Evolutionary conservation across 1,284 basidiomycete species (phyloP), one percentile per base, ranked within the genome.

Genomic region (Malassezia restricta): DNA sequence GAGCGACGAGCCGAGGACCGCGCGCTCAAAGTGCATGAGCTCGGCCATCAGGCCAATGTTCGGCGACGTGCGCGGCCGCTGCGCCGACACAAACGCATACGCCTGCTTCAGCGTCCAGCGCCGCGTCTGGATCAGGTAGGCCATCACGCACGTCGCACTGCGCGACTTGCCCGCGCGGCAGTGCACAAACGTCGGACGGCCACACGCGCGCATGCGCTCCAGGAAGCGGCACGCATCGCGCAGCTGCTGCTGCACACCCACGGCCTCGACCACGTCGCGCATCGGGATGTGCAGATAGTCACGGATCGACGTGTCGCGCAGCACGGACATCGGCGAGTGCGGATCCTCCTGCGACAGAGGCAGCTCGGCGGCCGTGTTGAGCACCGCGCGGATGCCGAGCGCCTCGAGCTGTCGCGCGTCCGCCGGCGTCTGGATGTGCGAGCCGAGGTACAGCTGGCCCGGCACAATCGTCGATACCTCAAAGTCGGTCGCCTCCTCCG

Each of bases 21-120:
- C 33, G 30, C 53, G 53, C 70, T 96, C 91, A 68, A 89, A 95
- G 44, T 82, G 84, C 89, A 96, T 95, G 40, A 96, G 79, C 75
- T 95, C 91, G 11, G 86, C 88, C 31, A 96, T 87, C 74, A 96
- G 96, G 6, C 91, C 91, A 61, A 98, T 95, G 73, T 96, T 96
- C 8, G 92, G 91, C n/a, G 85, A 89, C 62, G 95, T 90, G 60
- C 85, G 87, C 61, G 85, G 85, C 42, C 92, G 81, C 8, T 88
- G 81, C 65, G 91, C 88, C 38, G 87, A 79, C 20, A 96, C 91
- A 69, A 88, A 91, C 1, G 83, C 77, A 71, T 95, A 96, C 0
- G 91, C 86, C 46, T 82, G 82, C 29, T 86, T 85, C 44, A 96
- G 79, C 7, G 88, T 85, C 91, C 91, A 95, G 63, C 89, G 87